Conservation (phyloP, 2,329 filamentous ascomycete species). For the Phialemonium atrogriseum region DNA sequence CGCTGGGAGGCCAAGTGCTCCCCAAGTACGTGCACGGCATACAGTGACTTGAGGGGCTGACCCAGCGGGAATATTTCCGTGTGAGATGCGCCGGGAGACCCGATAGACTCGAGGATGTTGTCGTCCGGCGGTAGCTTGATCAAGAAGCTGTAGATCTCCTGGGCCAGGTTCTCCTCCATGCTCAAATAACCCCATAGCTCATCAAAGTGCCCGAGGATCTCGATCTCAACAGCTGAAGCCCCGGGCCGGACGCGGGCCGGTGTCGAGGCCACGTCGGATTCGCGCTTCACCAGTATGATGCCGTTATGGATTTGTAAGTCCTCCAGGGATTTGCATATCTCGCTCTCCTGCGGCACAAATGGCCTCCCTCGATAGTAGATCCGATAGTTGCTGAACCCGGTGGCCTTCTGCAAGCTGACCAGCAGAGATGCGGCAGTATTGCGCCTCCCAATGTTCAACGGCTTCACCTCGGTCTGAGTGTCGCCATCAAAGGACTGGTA, state of each 20-base stretch:
- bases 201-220: slow-evolving; percentile 74
- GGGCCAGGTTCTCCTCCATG: slow-evolving; percentile 60
- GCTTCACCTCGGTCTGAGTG: slow-evolving; percentile 49
- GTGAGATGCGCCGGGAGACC: slow-evolving; percentile 42
- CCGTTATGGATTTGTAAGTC: slow-evolving; percentile 60
- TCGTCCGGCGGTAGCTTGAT: slow-evolving; percentile 61
- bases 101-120: slow-evolving; percentile 51
- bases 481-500: slow-evolving; percentile 66
- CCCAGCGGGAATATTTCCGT: slow-evolving; percentile 58
- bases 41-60: slow-evolving; percentile 66
- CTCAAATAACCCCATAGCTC: slow-evolving; percentile 76
- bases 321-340: slow-evolving; percentile 53
- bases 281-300: slow-evolving; percentile 57
- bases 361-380: slow-evolving; percentile 62
- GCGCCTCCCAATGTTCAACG: slow-evolving; percentile 56
- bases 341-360: slow-evolving; percentile 52
- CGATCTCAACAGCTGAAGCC: slow-evolving; percentile 60
- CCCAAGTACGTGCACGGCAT: slow-evolving; percentile 59
- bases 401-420: slow-evolving; percentile 56
- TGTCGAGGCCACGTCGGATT: slow-evolving; percentile 34
- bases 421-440: slow-evolving; percentile 66
- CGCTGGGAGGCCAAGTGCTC: slow-evolving; percentile 45
- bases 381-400: slow-evolving; percentile 68
- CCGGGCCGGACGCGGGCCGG: slow-evolving; percentile 38
- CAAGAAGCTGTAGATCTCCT: slow-evolving; percentile 65